Percentiles rank a stretch among this genome's conserved stretches.
Conservation (phyloP, 139 green algal species). For the Chloropicon primus region DNA sequence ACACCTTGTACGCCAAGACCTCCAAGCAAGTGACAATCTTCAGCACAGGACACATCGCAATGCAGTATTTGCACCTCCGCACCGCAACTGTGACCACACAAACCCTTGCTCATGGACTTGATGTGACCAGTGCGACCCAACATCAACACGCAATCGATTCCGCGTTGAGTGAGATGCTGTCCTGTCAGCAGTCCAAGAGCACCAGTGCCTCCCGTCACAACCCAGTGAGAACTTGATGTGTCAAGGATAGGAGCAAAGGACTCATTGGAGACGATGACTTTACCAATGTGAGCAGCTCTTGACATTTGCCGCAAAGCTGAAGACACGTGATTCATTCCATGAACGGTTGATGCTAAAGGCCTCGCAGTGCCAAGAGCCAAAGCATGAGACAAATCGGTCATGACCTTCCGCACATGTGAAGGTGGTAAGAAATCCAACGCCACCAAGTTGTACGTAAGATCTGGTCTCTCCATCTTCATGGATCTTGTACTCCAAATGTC, state of each 20-base stretch:
- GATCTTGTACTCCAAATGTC: constrained; percentile 5
- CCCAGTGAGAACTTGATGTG: neutral
- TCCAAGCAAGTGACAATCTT: neutral
- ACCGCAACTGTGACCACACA: neutral
- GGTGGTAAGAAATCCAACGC: constrained; percentile 2
- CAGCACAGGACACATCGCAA: neutral
- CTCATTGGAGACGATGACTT: neutral
- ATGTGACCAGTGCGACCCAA: neutral
- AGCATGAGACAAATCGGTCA: neutral
- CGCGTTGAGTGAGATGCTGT: neutral
- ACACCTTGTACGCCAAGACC: neutral
- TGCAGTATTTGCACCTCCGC: neutral
- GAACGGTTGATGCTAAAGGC: neutral
- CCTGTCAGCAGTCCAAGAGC: neutral
- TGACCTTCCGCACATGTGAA: neutral
- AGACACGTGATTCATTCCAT: neutral
- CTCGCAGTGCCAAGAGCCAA: neutral
- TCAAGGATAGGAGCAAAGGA: neutral
- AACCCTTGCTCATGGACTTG: no score
- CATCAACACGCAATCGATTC: neutral
- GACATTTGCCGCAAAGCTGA: neutral
- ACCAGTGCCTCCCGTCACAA: neutral
- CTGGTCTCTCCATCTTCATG: constrained; percentile 2
- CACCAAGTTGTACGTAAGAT: constrained; percentile 2
- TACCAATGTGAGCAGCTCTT: neutral